A percentile compares a stretch with the other conserved stretches of the same genome.
Conservation (phyloP, 305 asterid species). For the Fraxinus greggii region DNA sequence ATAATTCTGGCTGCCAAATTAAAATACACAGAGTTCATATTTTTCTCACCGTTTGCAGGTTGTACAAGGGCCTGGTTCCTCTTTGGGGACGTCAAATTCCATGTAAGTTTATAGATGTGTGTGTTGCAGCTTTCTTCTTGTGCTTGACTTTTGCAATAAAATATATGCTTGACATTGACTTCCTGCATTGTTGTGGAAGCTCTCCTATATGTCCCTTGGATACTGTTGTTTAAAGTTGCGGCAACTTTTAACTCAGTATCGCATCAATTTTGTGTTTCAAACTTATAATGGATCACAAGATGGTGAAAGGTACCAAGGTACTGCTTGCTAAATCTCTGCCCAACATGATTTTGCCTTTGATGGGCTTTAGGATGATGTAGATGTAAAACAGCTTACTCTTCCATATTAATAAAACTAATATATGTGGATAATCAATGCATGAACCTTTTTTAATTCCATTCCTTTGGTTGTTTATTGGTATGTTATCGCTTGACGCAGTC, state of each 20-base stretch:
- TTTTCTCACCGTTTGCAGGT: slow-evolving; percentile 41
- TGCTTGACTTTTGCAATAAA: neutral
- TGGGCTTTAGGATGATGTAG: neutral
- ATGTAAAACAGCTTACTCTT: neutral
- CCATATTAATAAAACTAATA: neutral
- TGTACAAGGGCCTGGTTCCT: slow-evolving; percentile 86
- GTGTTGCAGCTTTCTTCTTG: neutral
- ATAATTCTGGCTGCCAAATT: neutral
- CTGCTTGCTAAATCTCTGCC: neutral
- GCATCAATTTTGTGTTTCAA: neutral
- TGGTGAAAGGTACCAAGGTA: neutral
- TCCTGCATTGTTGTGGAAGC: neutral
- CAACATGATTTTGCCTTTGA: neutral
- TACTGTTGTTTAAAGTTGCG: neutral
- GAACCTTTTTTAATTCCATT: neutral
- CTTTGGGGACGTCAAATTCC: slow-evolving; percentile 97
- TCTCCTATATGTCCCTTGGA: neutral
- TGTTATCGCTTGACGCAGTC: neutral
- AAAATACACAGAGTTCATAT: neutral
- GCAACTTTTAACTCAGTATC: neutral
- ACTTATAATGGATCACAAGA: neutral
- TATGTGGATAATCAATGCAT: neutral
- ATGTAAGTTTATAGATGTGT: slow-evolving; percentile 45
- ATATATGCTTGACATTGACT: neutral
- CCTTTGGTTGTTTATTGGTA: neutral